Conservation (phyloP, 2,329 filamentous ascomycete genomes). For the Chrysoporthe austroafricana region DNA sequence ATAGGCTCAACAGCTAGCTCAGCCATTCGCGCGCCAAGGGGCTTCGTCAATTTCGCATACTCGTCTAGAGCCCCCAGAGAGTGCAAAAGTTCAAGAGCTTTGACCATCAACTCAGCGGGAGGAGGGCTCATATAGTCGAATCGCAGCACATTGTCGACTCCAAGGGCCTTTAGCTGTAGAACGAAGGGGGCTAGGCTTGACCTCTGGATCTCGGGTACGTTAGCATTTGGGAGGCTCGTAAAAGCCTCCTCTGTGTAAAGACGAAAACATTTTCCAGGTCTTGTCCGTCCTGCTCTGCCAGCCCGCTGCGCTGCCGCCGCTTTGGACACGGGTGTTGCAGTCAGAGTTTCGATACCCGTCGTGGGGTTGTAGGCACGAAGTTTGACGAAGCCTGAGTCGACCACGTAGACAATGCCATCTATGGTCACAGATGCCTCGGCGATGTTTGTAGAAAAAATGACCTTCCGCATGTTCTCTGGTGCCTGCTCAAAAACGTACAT, state of each 20-base stretch:
- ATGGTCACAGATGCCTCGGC: conserved; percentile 96
- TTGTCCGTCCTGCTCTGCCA: conserved; percentile 86
- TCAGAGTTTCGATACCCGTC: conserved; percentile 87
- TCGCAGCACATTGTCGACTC: conserved; percentile 89
- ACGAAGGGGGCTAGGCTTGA: conserved; percentile 88
- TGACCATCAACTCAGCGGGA: conserved; percentile 80
- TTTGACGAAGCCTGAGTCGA: conserved; percentile 92
- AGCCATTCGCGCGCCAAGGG: conserved; percentile 88
- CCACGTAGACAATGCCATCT: conserved; percentile 85
- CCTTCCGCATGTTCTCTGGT: conserved; percentile 81
- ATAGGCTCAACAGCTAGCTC: conserved; percentile 91
- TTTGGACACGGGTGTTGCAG: conserved; percentile 80
- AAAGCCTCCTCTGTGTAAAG: conserved; percentile 83
- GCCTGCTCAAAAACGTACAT: conserved; percentile 92
- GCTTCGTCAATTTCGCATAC: conserved; percentile 87
- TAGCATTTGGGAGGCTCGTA: conserved; percentile 68
- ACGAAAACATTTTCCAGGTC: conserved; percentile 90
- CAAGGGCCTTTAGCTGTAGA: conserved; percentile 90
- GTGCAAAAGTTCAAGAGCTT: conserved; percentile 85
- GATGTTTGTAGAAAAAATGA: conserved; percentile 94
- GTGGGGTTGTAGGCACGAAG: conserved; percentile 81
- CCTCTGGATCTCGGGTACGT: conserved; percentile 87
- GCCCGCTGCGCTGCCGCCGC: conserved; percentile 91
- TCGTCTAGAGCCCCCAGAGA: conserved; percentile 85
- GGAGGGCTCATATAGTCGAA: conserved; percentile 90